Evolutionary conservation across 1,284 basidiomycete species (phyloP).

Genomic region (Tilletia indica): DNA sequence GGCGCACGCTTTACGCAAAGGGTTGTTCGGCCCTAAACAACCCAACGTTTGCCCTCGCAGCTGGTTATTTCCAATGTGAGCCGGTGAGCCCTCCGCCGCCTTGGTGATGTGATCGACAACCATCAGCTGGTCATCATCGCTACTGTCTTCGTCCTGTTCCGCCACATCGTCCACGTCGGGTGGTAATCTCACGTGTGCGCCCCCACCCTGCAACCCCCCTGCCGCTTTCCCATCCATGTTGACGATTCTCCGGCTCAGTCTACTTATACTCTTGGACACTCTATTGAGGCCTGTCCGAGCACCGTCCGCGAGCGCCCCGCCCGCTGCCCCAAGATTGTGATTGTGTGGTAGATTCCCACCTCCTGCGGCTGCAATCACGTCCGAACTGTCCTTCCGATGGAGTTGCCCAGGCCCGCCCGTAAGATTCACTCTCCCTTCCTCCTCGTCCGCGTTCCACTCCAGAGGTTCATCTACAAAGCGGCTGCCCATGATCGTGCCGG

Average conservation of each 20-base stretch:
- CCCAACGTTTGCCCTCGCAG: constrained; percentile 78
- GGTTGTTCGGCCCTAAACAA: constrained; percentile 66
- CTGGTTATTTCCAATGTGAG: background rate
- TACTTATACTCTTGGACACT: constrained; percentile 59
- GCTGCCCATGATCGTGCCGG: background rate
- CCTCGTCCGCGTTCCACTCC: constrained; percentile 13
- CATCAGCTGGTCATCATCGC: constrained; percentile 28
- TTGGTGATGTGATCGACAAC: constrained; percentile 24
- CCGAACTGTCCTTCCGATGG: constrained; percentile 1
- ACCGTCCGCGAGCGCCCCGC: background rate
- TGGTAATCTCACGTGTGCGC: constrained; percentile 27
- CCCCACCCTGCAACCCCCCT: constrained; percentile 10
- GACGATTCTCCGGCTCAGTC: constrained; percentile 76
- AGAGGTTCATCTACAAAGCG: constrained; percentile 7
- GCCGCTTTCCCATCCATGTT: constrained; percentile 63
- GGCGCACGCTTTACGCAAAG: constrained; percentile 27
- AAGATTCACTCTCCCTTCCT: constrained; percentile 7
- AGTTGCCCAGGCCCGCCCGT: constrained; percentile 2
- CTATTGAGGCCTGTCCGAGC: constrained; percentile 36
- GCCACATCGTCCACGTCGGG: constrained; percentile 21
- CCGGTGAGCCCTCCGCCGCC: background rate
- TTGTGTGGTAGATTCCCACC: background rate
- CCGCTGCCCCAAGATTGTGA: background rate
- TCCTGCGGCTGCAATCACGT: constrained; percentile 10
- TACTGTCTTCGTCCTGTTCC: constrained; percentile 24